phyloP scores from a whole-genome alignment of 2,329 filamentous ascomycete species.

The Aspergillus awamori region DNA sequence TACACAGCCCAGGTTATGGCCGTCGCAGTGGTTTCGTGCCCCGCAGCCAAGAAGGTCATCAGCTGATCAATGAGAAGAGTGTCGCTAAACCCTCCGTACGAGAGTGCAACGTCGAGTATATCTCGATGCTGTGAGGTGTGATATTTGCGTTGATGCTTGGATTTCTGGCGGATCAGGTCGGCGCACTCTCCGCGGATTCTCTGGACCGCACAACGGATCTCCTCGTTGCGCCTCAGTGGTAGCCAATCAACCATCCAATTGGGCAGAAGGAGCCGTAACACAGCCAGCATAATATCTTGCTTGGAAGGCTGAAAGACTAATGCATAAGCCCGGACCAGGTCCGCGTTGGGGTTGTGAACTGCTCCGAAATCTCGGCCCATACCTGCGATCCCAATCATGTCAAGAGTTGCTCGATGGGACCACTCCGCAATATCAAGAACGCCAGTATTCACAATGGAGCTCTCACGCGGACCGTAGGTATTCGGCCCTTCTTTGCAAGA shows the following conservation, averaged over 20 bases:
- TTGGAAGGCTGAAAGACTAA: constrained; percentile 4
- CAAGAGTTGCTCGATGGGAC: constrained; percentile 1
- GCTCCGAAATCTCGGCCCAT: constrained; percentile 2
- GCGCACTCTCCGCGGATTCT: not conserved
- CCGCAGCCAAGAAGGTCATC: not conserved
- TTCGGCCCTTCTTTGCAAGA: not conserved
- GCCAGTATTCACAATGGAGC: not conserved
- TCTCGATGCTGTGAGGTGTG: not conserved
- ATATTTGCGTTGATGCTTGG: not conserved
- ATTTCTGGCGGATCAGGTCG: not conserved
- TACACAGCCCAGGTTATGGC: constrained; percentile 9
- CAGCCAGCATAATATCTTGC: not conserved
- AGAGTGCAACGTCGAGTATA: not conserved
- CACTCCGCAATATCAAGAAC: constrained; percentile 5
- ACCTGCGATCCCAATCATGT: constrained; percentile 11
- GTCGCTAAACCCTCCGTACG: not conserved
- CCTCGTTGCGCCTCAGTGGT: constrained; percentile 2
- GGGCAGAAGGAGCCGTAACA: not conserved
- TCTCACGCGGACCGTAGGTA: too few species aligned
- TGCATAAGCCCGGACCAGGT: not conserved
- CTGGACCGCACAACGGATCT: not conserved
- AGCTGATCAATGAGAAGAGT: constrained; percentile 6
- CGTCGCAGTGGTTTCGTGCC: constrained; percentile 11
- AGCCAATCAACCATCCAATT: not conserved
- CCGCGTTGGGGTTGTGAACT: not conserved